Evolutionary conservation across 345 rosid species (phyloP).

Genomic region (Pistacia vera): DNA sequence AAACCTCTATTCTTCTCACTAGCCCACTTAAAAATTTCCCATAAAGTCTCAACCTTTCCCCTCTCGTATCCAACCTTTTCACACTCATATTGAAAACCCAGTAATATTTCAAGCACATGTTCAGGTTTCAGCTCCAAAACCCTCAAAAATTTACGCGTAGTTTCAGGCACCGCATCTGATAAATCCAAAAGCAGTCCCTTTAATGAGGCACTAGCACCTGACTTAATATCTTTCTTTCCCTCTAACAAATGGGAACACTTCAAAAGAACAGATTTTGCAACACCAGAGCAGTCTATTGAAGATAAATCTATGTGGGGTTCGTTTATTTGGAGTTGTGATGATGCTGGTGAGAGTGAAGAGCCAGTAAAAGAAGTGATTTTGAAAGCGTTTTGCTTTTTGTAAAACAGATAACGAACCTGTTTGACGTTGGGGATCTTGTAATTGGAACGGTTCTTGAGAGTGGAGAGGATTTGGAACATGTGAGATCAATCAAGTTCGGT

Average conservation of each 20-base stretch:
- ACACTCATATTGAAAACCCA: conserved; percentile 48
- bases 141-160: conserved; percentile 58
- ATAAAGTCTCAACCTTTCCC: conserved; percentile 58
- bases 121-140: conserved; percentile 45
- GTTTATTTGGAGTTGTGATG: conserved; percentile 11
- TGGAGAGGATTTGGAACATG: conserved; percentile 41
- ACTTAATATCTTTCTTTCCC: conserved; percentile 17
- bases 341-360: conserved; percentile 21
- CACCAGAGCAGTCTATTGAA: conserved; percentile 27
- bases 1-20: conserved; percentile 43
- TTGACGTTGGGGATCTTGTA: conserved; percentile 26
- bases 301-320: conserved; percentile 34
- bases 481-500: conserved; percentile 11
- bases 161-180: conserved; percentile 57
- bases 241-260: conserved; percentile 26
- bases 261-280: conserved; percentile 34
- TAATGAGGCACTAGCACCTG: conserved; percentile 35
- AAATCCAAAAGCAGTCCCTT: conserved; percentile 56
- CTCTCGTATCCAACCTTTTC: conserved; percentile 35
- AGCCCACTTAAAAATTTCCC: conserved; percentile 64
- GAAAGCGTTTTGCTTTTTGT: conserved; percentile 15
- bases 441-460: conserved; percentile 25
- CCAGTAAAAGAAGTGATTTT: conserved; percentile 17
- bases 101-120: conserved; percentile 58
- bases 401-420: conserved; percentile 30